Evolutionary conservation across 768 basidiomycete genomes (phyloP), one percentile per base, ranked within the genome.

Genomic region (Kwoniella pini): DNA sequence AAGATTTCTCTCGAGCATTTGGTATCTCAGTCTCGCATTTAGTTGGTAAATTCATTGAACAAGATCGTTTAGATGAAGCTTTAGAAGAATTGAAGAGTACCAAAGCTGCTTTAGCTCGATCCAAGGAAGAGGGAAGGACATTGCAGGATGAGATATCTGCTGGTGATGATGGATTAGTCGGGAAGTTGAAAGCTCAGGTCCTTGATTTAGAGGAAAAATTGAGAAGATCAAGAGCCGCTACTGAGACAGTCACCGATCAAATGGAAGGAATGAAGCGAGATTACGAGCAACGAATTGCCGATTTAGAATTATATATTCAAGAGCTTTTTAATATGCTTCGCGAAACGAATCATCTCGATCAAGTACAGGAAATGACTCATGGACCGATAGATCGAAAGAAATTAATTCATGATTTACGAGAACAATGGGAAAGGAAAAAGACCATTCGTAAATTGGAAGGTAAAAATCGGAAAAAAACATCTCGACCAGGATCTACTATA

Each of bases 291-390:
- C 86, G 86, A 67, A 91, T 97, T 57, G 82, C 85, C 3, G 90
- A 95, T 76, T 85, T 95, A 13, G 92, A 96, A 73, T 84, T 87
- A 12, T 90, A 96, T 81, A 94, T 95, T 62, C 85, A 89, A 83
- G 93, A 96, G 74, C 79, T 97, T 17, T 98, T 94, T 81, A 84
- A 88, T 67, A 95, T 96, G 91, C 82, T 98, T 54, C 89, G 86
- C 75, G 90, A 95, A 70, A 84, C 88, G 33, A 69, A 72, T 22
- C 86, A 88, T 13, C 84, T 91, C 36, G 88, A 90, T 57, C 84
- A 83, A 62, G 85, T 93, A 60, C 80, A 89, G 19, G 89, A 79
- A 28, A 87, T 75, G 82, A 84, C 83, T 42, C 78, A 80, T 21
- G 83, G 82, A 7, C 77, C 82, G 7, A 85, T 92, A 85, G 88